Evolutionary conservation across 1,284 basidiomycete genomes (phyloP).

Genomic region (Leccinum subspadiceum): DNA sequence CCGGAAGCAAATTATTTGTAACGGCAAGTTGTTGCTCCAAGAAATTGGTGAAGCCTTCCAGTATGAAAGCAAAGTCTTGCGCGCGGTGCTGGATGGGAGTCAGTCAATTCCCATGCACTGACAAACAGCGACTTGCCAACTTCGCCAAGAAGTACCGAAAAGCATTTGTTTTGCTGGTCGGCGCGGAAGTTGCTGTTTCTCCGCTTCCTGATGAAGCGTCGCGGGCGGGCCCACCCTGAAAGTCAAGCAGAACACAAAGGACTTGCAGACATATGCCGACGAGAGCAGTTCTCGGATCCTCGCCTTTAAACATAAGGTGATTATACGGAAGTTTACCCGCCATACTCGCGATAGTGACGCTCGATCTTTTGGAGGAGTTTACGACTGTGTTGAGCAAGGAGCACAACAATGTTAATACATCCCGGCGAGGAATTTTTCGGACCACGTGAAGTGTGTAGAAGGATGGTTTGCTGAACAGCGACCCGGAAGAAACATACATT

Average conservation of each 20-base stretch:
- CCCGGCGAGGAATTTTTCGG: constrained; percentile 73
- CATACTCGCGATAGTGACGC: constrained; percentile 57
- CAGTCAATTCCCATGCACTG: constrained; percentile 5
- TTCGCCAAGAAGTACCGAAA: constrained; percentile 91
- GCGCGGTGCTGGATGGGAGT: constrained; percentile 67
- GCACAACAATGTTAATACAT: constrained; percentile 85
- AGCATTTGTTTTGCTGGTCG: constrained; percentile 75
- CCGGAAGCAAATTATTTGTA: constrained; percentile 75
- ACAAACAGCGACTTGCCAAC: constrained; percentile 50
- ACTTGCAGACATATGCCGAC: constrained; percentile 74
- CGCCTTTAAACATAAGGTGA: constrained; percentile 85
- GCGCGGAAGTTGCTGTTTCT: constrained; percentile 47
- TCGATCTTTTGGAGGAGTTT: constrained; percentile 54
- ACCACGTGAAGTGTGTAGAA: constrained; percentile 75
- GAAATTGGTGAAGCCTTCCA: constrained; percentile 70
- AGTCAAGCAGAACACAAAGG: constrained; percentile 77
- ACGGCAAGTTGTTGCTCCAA: constrained; percentile 75
- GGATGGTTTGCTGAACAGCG: constrained; percentile 70
- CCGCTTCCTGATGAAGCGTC: constrained; percentile 43
- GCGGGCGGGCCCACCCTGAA: constrained; percentile 71
- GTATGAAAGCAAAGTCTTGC: constrained; percentile 82
- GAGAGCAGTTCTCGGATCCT: constrained; percentile 70
- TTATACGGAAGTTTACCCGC: constrained; percentile 80
- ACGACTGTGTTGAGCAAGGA: constrained; percentile 89
- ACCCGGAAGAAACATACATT: constrained; percentile 75